phyloP scores from a whole-genome alignment of 2,329 filamentous ascomycete genomes.

The Colletotrichum tropicale region DNA sequence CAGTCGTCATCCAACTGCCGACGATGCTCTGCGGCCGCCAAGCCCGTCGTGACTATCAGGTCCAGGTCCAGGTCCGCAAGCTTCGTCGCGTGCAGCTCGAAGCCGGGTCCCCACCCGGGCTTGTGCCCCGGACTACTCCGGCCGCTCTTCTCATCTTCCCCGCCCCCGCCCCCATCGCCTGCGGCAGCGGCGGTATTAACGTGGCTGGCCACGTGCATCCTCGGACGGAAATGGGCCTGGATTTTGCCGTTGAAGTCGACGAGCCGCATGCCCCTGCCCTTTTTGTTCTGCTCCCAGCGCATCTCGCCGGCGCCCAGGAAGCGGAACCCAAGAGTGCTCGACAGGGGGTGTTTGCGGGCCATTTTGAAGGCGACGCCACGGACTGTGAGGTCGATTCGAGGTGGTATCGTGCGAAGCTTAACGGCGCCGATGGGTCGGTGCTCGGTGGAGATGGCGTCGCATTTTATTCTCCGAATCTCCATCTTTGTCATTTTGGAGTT shows the following conservation, averaged over 20 bases:
- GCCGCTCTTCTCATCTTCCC: background rate
- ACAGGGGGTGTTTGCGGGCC: constrained; percentile 9
- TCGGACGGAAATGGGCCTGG: constrained; percentile 3
- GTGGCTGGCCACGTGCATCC: background rate
- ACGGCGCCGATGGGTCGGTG: background rate
- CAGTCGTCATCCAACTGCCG: constrained; percentile 12
- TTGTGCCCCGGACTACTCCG: background rate
- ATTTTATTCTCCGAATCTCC: background rate
- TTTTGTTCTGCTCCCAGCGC: constrained; percentile 8
- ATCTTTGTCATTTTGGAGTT: constrained; percentile 11
- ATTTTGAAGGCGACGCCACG: constrained; percentile 13
- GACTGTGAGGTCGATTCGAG: constrained; percentile 8
- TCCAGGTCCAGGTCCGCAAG: constrained; percentile 18
- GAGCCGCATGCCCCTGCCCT: constrained; percentile 8
- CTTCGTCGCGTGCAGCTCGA: constrained; percentile 4
- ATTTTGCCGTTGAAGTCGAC: constrained; percentile 14
- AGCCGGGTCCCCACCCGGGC: background rate
- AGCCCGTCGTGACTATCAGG: constrained; percentile 15
- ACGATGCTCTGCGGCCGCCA: constrained; percentile 19
- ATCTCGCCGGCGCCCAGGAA: constrained; percentile 11
- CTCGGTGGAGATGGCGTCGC: background rate
- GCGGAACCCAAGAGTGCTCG: constrained; percentile 3
- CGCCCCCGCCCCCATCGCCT: background rate
- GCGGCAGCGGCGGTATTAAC: background rate
- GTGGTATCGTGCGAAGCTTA: constrained; percentile 9